phyloP scores from a whole-genome alignment of 2,329 filamentous ascomycete species.

The Arachnopeziza araneosa region DNA sequence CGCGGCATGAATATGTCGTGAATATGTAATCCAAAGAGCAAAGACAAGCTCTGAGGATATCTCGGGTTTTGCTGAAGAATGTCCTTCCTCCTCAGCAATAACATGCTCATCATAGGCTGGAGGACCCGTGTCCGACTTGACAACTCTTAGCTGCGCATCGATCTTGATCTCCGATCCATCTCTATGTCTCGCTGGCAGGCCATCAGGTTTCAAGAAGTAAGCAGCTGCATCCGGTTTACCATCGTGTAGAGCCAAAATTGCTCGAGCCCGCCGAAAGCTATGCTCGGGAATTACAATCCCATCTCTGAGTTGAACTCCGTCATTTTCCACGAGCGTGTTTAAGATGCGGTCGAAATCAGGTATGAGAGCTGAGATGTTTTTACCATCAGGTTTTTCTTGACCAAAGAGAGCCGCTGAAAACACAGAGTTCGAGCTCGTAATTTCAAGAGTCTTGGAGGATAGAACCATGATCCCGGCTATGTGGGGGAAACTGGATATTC shows the following conservation, averaged over 20 bases:
- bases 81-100: conserved; percentile 54
- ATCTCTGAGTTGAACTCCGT: conserved; percentile 76
- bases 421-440: conserved; percentile 90
- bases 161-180: conserved; percentile 91
- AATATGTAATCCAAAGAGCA: conserved; percentile 96
- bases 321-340: conserved; percentile 75
- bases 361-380: conserved; percentile 73
- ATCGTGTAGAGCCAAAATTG: conserved; percentile 76
- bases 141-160: conserved; percentile 93
- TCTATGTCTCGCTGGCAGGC: conserved; percentile 77
- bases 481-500: conserved; percentile 90
- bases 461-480: conserved; percentile 96
- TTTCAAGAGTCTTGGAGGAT: conserved; percentile 67
- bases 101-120: conserved; percentile 55
- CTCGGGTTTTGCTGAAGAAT: conserved; percentile 37
- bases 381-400: conserved; percentile 74
- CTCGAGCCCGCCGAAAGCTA: conserved; percentile 84
- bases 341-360: conserved; percentile 84
- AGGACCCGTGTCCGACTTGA: conserved; percentile 74
- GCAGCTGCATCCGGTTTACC: conserved; percentile 72
- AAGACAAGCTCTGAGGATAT: conserved; percentile 74
- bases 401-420: conserved; percentile 93
- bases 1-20: conserved; percentile 78
- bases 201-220: conserved; percentile 77
- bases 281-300: conserved; percentile 97